These are phyloP conservation scores for Coemansia sp. DNA, from an alignment of 192 early-diverging fungal genomes.

Conservation along the genomic window DNA sequence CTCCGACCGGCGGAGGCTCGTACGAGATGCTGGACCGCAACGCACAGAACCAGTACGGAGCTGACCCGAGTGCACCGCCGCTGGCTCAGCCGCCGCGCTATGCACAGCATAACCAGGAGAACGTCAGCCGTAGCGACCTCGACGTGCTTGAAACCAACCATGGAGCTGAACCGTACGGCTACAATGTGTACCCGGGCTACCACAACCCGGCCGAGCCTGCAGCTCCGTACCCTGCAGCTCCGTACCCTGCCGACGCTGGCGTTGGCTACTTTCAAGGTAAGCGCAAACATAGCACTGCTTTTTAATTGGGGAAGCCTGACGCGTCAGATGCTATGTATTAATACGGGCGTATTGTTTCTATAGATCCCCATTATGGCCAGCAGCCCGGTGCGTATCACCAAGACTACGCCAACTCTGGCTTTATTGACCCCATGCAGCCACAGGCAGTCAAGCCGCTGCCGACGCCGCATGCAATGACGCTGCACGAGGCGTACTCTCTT, in stretches of 20 bases:
- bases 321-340: slow-evolving; percentile 3
- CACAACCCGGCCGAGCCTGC: slow-evolving; percentile 9
- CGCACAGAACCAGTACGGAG: slow-evolving; percentile 24
- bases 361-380: slow-evolving; percentile 36
- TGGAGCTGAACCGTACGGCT: slow-evolving; percentile 22
- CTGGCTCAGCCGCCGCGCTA: slow-evolving; percentile 24
- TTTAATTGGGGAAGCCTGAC: slow-evolving; percentile 4
- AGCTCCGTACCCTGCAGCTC: neutral
- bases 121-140: slow-evolving; percentile 49
- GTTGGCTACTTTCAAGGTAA: slow-evolving; percentile 49
- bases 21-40: slow-evolving; percentile 56
- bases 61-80: slow-evolving; percentile 21
- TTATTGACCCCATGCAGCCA: slow-evolving; percentile 18
- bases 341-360: neutral
- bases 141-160: slow-evolving; percentile 51
- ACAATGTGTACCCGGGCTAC: slow-evolving; percentile 37
- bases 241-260: slow-evolving; percentile 24
- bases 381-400: slow-evolving; percentile 18
- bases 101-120: slow-evolving; percentile 11
- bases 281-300: neutral
- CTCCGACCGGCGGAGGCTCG: slow-evolving; percentile 29
- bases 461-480: slow-evolving; percentile 34
- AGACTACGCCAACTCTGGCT: slow-evolving; percentile 21
- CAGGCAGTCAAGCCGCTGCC: slow-evolving; percentile 48
- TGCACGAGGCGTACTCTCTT: slow-evolving; percentile 46